Percentiles rank a stretch among this genome's conserved stretches.
Conservation (phyloP, 2,329 filamentous ascomycete genomes). For the Scedosporium dehoogii region DNA sequence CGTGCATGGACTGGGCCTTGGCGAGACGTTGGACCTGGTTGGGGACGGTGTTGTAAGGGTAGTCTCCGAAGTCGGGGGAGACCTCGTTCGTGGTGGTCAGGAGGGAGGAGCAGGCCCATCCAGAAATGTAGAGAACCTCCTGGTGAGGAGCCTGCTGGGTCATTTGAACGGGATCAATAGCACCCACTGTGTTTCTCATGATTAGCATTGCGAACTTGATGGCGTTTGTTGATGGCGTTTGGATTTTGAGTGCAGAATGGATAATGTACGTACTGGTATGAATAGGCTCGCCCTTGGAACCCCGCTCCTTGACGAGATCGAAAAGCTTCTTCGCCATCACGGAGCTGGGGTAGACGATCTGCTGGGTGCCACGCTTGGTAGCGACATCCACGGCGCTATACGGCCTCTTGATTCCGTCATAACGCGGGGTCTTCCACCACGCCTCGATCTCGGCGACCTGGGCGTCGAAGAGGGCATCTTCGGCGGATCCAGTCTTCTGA, state of each 20-base stretch:
- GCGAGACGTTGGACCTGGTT: constrained; percentile 95
- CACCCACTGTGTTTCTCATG: constrained; percentile 57
- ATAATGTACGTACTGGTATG: constrained; percentile 72
- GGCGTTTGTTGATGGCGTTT: too few species aligned
- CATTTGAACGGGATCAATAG: constrained; percentile 99
- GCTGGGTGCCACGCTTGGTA: constrained; percentile 79
- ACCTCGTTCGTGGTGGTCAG: constrained; percentile 95
- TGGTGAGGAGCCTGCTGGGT: constrained; percentile 95
- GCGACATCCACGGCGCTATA: constrained; percentile 89
- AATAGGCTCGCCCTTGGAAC: constrained; percentile 72
- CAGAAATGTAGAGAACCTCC: constrained; percentile 90
- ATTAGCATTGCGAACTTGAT: not conserved
- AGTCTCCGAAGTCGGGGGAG: constrained; percentile 94
- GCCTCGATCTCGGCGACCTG: constrained; percentile 77
- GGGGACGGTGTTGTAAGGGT: constrained; percentile 97
- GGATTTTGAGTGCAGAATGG: too few species aligned
- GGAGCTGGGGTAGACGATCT: constrained; percentile 84
- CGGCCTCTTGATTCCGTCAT: constrained; percentile 79
- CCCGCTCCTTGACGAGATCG: constrained; percentile 70
- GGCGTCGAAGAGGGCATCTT: constrained; percentile 76
- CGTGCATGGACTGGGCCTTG: constrained; percentile 95
- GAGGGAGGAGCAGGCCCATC: constrained; percentile 93
- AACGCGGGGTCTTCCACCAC: constrained; percentile 85
- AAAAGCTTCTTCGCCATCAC: constrained; percentile 94
- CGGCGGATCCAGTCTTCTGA: constrained; percentile 67